Percentiles rank a stretch among this genome's conserved stretches.
These are phyloP conservation scores for Colletotrichum melonis DNA, from an alignment of 2,329 filamentous ascomycete species.

Conservation along the genomic window DNA sequence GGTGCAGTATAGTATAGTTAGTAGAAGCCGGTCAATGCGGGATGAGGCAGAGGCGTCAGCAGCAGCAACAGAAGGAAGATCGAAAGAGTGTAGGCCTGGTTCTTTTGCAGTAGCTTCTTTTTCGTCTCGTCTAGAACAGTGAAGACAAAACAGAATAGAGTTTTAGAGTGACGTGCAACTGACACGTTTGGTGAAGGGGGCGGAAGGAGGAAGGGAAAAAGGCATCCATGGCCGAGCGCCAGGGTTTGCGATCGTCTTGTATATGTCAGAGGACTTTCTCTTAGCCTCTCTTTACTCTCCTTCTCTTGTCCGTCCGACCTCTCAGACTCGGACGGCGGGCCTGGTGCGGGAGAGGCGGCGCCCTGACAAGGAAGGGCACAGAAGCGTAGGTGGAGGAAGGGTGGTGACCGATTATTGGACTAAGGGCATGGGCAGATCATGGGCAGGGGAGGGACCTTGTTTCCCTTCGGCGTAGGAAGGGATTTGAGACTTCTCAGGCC, in stretches of 20 bases:
- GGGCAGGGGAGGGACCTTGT: slow-evolving; percentile 26
- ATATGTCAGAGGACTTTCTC: slow-evolving; percentile 5
- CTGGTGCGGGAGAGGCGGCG: slow-evolving; percentile 30
- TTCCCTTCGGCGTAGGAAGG: background rate
- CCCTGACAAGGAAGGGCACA: slow-evolving; percentile 16
- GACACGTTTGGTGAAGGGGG: slow-evolving; percentile 36
- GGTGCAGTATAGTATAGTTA: background rate
- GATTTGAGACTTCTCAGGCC: slow-evolving; percentile 17
- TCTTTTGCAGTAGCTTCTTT: slow-evolving; percentile 6
- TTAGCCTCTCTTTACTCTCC: background rate
- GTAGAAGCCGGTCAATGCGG: slow-evolving; percentile 4
- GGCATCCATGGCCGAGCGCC: slow-evolving; percentile 26
- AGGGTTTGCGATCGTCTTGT: slow-evolving; percentile 32
- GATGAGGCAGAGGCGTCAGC: background rate
- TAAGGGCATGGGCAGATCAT: slow-evolving; percentile 31
- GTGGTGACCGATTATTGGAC: slow-evolving; percentile 19
- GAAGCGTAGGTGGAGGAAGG: background rate
- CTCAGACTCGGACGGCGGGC: slow-evolving; percentile 4
- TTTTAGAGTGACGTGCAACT: slow-evolving; percentile 35
- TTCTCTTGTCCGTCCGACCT: slow-evolving; percentile 18
- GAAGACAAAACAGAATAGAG: slow-evolving; percentile 29
- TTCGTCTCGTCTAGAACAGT: slow-evolving; percentile 28
- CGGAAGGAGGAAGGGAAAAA: slow-evolving; percentile 13
- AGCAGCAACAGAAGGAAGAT: slow-evolving; percentile 10
- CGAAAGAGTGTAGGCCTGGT: slow-evolving; percentile 25